Percentiles rank a stretch among this genome's conserved stretches.
phyloP scores from a whole-genome alignment of 495 filamentous ascomycete species.

The Tuber melanosporum region DNA sequence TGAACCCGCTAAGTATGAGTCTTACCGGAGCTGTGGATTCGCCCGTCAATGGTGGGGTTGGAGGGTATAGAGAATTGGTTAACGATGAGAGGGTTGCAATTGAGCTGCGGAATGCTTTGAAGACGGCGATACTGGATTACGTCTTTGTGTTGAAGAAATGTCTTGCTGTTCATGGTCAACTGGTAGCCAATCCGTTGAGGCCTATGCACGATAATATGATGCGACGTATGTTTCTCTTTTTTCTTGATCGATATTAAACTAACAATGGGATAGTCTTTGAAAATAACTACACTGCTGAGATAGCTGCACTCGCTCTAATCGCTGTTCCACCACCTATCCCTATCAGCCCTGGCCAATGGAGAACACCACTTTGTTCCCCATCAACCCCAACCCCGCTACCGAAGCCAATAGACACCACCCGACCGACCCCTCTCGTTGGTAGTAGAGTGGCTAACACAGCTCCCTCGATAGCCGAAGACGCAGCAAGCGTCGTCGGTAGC shows the following conservation, averaged over 20 bases:
- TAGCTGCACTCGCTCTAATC: constrained; percentile 50
- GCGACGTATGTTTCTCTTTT: constrained; percentile 22
- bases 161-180: constrained; percentile 50
- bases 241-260: neutral
- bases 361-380: constrained; percentile 21
- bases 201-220: constrained; percentile 36
- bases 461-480: constrained; percentile 10
- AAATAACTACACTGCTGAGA: constrained; percentile 56
- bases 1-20: constrained; percentile 55
- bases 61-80: constrained; percentile 37
- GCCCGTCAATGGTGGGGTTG: constrained; percentile 39
- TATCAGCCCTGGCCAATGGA: constrained; percentile 38
- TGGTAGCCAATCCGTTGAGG: constrained; percentile 30
- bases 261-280: constrained; percentile 50
- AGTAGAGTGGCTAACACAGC: neutral
- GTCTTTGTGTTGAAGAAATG: constrained; percentile 79
- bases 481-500: constrained; percentile 26
- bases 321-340: constrained; percentile 41
- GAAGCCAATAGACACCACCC: constrained; percentile 1
- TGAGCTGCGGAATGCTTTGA: constrained; percentile 71
- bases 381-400: constrained; percentile 15
- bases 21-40: constrained; percentile 43
- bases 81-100: constrained; percentile 50
- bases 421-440: constrained; percentile 17
- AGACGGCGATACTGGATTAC: constrained; percentile 81